A percentile compares a stretch with the other conserved stretches of the same genome.
phyloP scores from a whole-genome alignment of 441 rosid species.

The Adansonia rubrostipa region DNA sequence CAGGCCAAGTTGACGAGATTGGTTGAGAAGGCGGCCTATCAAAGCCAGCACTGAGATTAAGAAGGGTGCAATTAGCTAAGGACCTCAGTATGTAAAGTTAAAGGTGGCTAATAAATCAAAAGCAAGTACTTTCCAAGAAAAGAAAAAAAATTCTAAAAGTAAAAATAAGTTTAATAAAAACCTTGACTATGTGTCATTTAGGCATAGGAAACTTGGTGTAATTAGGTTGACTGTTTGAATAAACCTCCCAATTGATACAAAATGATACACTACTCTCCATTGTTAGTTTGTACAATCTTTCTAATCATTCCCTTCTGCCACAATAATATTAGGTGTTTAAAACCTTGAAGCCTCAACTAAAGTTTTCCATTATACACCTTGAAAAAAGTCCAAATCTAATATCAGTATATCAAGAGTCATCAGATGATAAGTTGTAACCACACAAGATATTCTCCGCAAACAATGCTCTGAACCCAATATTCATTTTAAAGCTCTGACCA shows the following conservation, averaged over 20 bases:
- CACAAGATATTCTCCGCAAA: constrained; percentile 1
- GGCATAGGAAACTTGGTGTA: background rate
- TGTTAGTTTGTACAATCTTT: background rate
- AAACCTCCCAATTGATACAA: background rate
- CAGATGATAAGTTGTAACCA: no score
- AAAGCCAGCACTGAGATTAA: constrained; percentile 12
- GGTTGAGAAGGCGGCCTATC: background rate
- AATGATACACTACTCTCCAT: background rate
- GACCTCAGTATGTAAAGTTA: background rate
- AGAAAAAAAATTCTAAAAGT: background rate
- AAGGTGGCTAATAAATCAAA: background rate
- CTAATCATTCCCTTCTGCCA: background rate
- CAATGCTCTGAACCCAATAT: background rate
- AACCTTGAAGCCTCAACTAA: background rate
- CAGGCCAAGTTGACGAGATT: background rate
- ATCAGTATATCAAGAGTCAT: no score
- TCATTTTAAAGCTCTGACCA: constrained; percentile 7
- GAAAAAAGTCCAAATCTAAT: background rate
- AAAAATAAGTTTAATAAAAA: background rate
- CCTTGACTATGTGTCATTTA: background rate
- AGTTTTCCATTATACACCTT: background rate
- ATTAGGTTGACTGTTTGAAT: background rate
- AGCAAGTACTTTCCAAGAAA: background rate
- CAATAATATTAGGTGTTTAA: background rate
- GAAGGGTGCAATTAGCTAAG: background rate